Evolutionary conservation across 306 rosid species (phyloP).

Genomic region (Ziziphus jujuba): DNA sequence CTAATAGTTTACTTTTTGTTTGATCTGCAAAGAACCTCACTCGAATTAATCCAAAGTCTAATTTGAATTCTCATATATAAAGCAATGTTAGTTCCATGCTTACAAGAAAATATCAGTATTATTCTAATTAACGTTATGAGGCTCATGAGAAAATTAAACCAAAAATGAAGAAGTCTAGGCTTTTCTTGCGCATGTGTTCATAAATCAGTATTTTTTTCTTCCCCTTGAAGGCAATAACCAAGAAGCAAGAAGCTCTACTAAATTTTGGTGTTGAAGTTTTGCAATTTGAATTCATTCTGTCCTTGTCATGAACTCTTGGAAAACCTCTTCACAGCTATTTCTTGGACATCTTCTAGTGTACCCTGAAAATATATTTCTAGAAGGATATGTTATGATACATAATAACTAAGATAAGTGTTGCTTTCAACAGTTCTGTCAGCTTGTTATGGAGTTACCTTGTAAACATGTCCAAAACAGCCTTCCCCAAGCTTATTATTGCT

Average conservation of each 20-base stretch:
- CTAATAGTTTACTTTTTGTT: slow-evolving; percentile 14
- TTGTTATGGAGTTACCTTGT: slow-evolving; percentile 34
- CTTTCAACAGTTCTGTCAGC: not conserved
- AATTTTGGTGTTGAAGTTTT: slow-evolving; percentile 68
- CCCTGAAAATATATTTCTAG: slow-evolving; percentile 36
- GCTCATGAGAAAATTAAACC: slow-evolving; percentile 31
- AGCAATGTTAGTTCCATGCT: too few species aligned
- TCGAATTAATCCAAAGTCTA: not conserved
- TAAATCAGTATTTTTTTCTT: slow-evolving; percentile 53
- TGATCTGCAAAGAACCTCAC: slow-evolving; percentile 26
- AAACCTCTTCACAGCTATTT: slow-evolving; percentile 63
- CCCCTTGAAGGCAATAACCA: slow-evolving; percentile 56
- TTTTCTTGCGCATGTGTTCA: slow-evolving; percentile 60
- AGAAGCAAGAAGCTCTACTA: slow-evolving; percentile 59
- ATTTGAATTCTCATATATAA: not conserved
- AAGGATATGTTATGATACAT: not conserved
- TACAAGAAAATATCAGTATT: not conserved
- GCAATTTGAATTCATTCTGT: slow-evolving; percentile 53
- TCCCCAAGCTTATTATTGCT: slow-evolving; percentile 34
- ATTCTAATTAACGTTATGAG: too few species aligned
- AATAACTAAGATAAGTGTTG: not conserved
- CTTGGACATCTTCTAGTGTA: slow-evolving; percentile 41
- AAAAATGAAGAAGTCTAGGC: slow-evolving; percentile 62
- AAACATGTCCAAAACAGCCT: slow-evolving; percentile 61
- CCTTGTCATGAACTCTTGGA: slow-evolving; percentile 57